These are phyloP conservation scores for Macrolepiota dolichaula DNA, from an alignment of 768 basidiomycete genomes.

Conservation along the genomic window DNA sequence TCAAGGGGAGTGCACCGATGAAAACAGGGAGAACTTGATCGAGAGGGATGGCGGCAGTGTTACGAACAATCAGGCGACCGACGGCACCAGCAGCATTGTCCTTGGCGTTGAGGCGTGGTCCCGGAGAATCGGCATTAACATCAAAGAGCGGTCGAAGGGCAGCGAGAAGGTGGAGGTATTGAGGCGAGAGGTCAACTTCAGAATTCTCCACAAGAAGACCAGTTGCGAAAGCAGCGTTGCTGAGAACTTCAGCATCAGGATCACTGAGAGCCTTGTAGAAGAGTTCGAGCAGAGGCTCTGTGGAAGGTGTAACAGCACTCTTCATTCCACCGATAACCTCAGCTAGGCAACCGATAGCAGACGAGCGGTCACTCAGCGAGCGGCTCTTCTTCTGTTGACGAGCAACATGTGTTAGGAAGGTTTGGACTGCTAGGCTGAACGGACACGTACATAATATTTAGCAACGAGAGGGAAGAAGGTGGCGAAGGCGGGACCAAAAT, in stretches of 20 bases:
- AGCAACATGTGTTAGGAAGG: background rate
- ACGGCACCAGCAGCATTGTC: constrained; percentile 98
- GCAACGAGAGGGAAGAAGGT: constrained; percentile 88
- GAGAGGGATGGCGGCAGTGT: constrained; percentile 75
- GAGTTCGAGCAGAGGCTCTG: constrained; percentile 76
- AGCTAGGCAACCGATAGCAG: constrained; percentile 89
- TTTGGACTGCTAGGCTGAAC: background rate
- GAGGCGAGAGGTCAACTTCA: constrained; percentile 72
- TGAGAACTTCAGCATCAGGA: constrained; percentile 87
- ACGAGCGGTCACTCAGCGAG: constrained; percentile 87
- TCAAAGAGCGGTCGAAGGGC: constrained; percentile 82
- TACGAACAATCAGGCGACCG: constrained; percentile 80
- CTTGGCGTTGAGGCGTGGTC: constrained; percentile 74
- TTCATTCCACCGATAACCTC: constrained; percentile 96
- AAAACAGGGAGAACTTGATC: constrained; percentile 89
- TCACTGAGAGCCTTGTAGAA: constrained; percentile 84
- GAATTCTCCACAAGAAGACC: constrained; percentile 91
- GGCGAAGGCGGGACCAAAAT: constrained; percentile 78
- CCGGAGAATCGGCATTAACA: constrained; percentile 57
- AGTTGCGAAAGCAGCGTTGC: constrained; percentile 93
- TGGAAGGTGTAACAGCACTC: constrained; percentile 78
- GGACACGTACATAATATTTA: constrained; percentile 85
- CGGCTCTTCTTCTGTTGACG: constrained; percentile 73
- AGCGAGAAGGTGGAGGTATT: constrained; percentile 75
- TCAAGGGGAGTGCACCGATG: constrained; percentile 77